Conservation (phyloP, 768 basidiomycete genomes). For the Polyporus arcularius region DNA sequence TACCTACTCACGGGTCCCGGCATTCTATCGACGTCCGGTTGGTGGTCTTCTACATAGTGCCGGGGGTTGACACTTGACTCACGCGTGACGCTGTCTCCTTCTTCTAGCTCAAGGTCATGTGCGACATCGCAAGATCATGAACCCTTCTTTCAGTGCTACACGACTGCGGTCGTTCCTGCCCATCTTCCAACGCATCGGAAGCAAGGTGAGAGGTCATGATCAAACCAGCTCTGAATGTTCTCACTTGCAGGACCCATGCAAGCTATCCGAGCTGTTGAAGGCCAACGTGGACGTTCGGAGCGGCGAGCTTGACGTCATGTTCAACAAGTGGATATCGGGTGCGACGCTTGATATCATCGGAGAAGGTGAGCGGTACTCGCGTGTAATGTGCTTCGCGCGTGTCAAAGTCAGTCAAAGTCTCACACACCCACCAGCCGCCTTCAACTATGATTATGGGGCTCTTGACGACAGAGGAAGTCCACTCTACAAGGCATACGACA, state of each 20-base stretch:
- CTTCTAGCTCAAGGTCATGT: background rate
- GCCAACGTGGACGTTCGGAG: background rate
- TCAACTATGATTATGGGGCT: constrained; percentile 1
- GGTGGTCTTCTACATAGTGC: background rate
- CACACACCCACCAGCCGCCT: background rate
- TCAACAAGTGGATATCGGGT: background rate
- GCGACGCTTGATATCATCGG: constrained; percentile 2
- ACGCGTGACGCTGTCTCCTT: too few relatives aligned
- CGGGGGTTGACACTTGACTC: too few relatives aligned
- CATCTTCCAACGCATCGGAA: background rate
- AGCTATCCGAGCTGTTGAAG: background rate
- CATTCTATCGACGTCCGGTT: background rate
- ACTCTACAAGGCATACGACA: constrained; percentile 11
- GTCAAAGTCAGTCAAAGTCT: too few relatives aligned
- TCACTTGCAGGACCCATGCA: background rate
- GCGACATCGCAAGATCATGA: constrained; percentile 7
- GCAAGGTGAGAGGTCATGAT: background rate
- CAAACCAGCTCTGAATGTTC: background rate
- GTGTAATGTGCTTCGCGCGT: background rate
- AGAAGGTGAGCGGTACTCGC: background rate
- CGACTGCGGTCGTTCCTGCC: constrained; percentile 1
- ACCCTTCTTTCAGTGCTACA: background rate
- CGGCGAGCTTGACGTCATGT: background rate
- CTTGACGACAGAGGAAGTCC: constrained; percentile 3
- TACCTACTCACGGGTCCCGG: background rate